A percentile compares a stretch with the other conserved stretches of the same genome.
phyloP scores from a whole-genome alignment of 495 filamentous ascomycete species.

The Patellaria atrata region DNA sequence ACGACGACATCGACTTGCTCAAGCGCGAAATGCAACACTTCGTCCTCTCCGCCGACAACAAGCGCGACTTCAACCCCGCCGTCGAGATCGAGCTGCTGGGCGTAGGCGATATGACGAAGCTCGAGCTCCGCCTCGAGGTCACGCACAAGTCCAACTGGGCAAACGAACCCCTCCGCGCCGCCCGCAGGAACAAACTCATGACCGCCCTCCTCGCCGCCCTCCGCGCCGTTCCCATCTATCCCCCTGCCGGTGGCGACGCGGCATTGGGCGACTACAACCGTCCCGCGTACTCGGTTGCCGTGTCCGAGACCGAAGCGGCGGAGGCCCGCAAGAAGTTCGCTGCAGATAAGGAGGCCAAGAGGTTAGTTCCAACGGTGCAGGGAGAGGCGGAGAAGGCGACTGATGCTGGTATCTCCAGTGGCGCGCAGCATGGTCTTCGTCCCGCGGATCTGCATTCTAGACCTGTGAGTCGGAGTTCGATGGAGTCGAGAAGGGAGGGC shows the following conservation, averaged over 20 bases:
- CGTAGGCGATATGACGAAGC: conserved; percentile 11
- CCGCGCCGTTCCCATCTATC: conserved; percentile 14
- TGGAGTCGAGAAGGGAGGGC: too few species aligned
- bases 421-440: too few species aligned
- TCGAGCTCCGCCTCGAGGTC: conserved; percentile 13
- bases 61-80: conserved; percentile 11
- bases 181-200: conserved; percentile 19
- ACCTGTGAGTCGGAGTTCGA: too few species aligned
- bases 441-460: too few species aligned
- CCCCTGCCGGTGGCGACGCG: conserved; percentile 10
- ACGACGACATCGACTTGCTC: conserved; percentile 15
- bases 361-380: too few species aligned
- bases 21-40: conserved; percentile 11
- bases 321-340: too few species aligned
- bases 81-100: conserved; percentile 16
- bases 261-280: conserved; percentile 10
- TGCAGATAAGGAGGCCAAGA: too few species aligned
- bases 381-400: too few species aligned
- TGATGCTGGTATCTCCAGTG: too few species aligned
- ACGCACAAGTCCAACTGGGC: conserved; percentile 20
- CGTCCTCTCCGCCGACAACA: conserved; percentile 11
- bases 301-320: too few species aligned
- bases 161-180: conserved; percentile 14
- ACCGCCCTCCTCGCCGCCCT: conserved; percentile 11
- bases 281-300: too few species aligned